phyloP scores from a whole-genome alignment of 164 flowering plant species.

The Platanus orientalis region DNA sequence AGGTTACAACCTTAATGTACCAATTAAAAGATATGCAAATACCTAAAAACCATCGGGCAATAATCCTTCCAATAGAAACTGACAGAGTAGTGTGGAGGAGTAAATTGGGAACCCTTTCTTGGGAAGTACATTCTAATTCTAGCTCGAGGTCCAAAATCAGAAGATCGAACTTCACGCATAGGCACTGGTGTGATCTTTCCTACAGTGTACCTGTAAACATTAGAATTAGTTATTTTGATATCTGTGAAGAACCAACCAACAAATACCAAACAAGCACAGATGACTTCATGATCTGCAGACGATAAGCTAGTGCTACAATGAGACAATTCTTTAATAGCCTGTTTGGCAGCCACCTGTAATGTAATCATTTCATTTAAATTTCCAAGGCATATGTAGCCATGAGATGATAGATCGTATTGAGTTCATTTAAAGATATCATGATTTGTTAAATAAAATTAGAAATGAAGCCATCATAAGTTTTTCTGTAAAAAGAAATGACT shows the following conservation, averaged over 20 bases:
- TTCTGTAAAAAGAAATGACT: no score
- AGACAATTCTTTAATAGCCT: background rate
- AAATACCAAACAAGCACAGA: background rate
- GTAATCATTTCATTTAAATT: no score
- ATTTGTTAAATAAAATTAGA: no score
- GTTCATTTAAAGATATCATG: no score
- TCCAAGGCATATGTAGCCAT: no score
- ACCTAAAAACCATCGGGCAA: slow-evolving; percentile 99
- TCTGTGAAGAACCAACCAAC: slow-evolving; percentile 1
- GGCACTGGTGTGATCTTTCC: slow-evolving; percentile 98
- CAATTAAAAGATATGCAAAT: slow-evolving; percentile 9
- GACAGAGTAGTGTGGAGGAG: slow-evolving; percentile 81
- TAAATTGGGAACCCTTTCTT: slow-evolving; percentile 72
- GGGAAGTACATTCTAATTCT: slow-evolving; percentile 91
- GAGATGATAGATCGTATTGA: no score
- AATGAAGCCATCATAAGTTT: no score
- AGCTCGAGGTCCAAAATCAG: slow-evolving; percentile 92
- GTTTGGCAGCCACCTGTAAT: no score
- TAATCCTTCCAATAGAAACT: slow-evolving; percentile 94
- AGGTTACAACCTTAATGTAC: background rate
- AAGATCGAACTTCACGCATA: slow-evolving; percentile 79
- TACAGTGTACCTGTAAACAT: slow-evolving; percentile 80
- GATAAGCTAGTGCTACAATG: background rate
- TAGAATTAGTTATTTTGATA: slow-evolving; percentile 10
- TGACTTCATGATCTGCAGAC: background rate